phyloP scores from a whole-genome alignment of 495 filamentous ascomycete genomes.

The Penicillium daleae region DNA sequence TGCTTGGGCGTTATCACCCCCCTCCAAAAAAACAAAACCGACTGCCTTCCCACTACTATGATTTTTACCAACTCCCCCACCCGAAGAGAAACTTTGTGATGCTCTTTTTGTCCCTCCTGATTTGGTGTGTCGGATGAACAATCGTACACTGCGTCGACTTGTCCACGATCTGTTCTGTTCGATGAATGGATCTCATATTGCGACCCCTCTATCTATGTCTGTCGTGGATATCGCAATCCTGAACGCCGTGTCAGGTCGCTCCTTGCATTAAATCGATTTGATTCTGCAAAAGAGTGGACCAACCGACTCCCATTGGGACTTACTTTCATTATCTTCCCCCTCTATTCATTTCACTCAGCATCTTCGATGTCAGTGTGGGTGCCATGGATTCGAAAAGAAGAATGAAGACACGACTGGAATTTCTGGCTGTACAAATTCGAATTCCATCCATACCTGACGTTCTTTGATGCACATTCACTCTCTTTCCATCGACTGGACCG shows the following conservation, averaged over 20 bases:
- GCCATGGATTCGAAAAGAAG: background rate
- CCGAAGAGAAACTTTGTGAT: slow-evolving; percentile 35
- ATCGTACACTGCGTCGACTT: background rate
- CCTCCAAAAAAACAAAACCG: slow-evolving; percentile 15
- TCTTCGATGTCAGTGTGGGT: slow-evolving; percentile 3
- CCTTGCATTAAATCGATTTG: background rate
- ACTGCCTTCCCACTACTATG: slow-evolving; percentile 3
- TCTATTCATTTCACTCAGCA: background rate
- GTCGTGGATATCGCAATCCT: slow-evolving; percentile 1
- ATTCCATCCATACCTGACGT: background rate
- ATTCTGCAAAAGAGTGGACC: background rate
- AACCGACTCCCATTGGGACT: slow-evolving; percentile 19
- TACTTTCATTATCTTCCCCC: slow-evolving; percentile 13
- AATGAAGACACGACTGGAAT: background rate
- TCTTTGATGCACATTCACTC: slow-evolving; percentile 20
- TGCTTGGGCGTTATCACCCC: slow-evolving; percentile 8
- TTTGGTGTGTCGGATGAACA: slow-evolving; percentile 8
- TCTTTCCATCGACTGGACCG: slow-evolving; percentile 19
- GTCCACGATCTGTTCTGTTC: background rate
- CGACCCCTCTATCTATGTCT: background rate
- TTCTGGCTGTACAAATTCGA: background rate
- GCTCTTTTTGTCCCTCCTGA: slow-evolving; percentile 25
- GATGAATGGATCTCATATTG: slow-evolving; percentile 5
- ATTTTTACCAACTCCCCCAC: slow-evolving; percentile 8
- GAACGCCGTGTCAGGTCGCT: slow-evolving; percentile 3